A percentile compares a stretch with the other conserved stretches of the same genome.
These are phyloP conservation scores for Terfezia boudieri DNA, from an alignment of 495 filamentous ascomycete genomes.

Conservation along the genomic window DNA sequence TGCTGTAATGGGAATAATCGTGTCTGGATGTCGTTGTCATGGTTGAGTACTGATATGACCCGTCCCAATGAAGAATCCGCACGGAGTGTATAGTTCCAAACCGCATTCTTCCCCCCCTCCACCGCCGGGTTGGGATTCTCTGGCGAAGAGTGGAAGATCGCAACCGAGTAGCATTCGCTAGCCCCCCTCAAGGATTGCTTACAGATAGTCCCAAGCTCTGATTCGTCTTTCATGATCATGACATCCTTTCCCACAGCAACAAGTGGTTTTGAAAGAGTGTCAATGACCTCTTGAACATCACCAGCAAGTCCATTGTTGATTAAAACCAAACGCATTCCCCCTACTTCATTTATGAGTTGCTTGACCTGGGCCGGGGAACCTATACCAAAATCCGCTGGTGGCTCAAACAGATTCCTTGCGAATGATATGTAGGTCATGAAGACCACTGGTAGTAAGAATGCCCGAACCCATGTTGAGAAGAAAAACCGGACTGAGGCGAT, in stretches of 20 bases:
- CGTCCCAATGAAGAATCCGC: slow-evolving; percentile 40
- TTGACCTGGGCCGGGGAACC: slow-evolving; percentile 32
- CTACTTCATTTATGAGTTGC: slow-evolving; percentile 36
- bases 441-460: slow-evolving; percentile 47
- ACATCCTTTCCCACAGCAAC: slow-evolving; percentile 32
- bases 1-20: slow-evolving; percentile 53
- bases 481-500: slow-evolving; percentile 43
- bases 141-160: slow-evolving; percentile 50
- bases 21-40: slow-evolving; percentile 44
- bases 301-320: slow-evolving; percentile 55
- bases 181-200: slow-evolving; percentile 45
- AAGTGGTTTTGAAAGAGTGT: slow-evolving; percentile 31
- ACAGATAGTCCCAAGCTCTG: slow-evolving; percentile 37
- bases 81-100: slow-evolving; percentile 74
- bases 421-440: slow-evolving; percentile 46
- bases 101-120: slow-evolving; percentile 30
- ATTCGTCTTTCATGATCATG: slow-evolving; percentile 27
- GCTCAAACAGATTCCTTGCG: slow-evolving; percentile 44
- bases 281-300: slow-evolving; percentile 49
- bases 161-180: slow-evolving; percentile 50
- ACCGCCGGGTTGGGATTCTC: slow-evolving; percentile 14
- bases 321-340: slow-evolving; percentile 49
- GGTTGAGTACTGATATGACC: slow-evolving; percentile 33
- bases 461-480: slow-evolving; percentile 39
- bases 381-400: slow-evolving; percentile 46